Conservation (phyloP, 2,329 filamentous ascomycete genomes). For the Penicillium sp. region DNA sequence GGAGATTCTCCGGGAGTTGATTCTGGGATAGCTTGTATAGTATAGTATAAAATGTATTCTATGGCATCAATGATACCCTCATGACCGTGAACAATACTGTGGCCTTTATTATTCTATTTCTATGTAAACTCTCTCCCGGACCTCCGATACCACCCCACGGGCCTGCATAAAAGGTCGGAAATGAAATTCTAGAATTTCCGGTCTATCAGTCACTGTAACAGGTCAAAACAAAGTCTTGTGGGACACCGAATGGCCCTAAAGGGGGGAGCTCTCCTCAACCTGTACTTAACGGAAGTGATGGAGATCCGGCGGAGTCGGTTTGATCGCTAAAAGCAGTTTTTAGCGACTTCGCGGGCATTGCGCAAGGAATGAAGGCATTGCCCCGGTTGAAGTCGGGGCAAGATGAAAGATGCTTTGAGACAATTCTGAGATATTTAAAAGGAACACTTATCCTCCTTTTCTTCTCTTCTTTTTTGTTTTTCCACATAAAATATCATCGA, state of each 20-base stretch:
- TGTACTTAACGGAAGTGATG: constrained; percentile 50
- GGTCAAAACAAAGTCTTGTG: constrained; percentile 25
- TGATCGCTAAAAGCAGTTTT: constrained; percentile 51
- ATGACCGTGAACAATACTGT: background rate
- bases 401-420: constrained; percentile 9
- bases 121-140: background rate
- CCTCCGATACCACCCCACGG: background rate
- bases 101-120: background rate
- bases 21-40: constrained; percentile 32
- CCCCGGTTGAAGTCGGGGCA: constrained; percentile 12
- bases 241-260: constrained; percentile 27
- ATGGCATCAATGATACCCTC: constrained; percentile 27
- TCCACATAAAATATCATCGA: background rate
- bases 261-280: constrained; percentile 44
- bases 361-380: constrained; percentile 18
- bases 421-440: background rate
- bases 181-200: constrained; percentile 15
- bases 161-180: background rate
- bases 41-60: constrained; percentile 14
- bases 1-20: constrained; percentile 52
- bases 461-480: background rate
- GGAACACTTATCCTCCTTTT: background rate
- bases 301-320: constrained; percentile 26
- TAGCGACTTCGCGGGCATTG: constrained; percentile 35
- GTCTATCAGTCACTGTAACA: constrained; percentile 8